A percentile compares a stretch with the other conserved stretches of the same genome.
These are phyloP conservation scores for Cokeromyces recurvatus DNA, from an alignment of 371 early-diverging fungal genomes.

Conservation along the genomic window DNA sequence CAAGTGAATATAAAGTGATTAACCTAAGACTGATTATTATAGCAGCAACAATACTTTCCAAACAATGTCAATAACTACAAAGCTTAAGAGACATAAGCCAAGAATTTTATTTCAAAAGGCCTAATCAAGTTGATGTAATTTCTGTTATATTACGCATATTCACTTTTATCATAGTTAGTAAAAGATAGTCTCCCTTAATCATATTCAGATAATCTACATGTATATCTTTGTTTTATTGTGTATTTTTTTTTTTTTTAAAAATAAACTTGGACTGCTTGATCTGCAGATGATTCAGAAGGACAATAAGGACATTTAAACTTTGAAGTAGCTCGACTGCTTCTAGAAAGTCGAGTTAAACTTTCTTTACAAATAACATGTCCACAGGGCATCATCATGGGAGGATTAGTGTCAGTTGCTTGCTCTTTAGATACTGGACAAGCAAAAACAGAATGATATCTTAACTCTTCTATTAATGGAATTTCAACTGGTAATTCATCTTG, in stretches of 20 bases:
- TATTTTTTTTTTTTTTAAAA: slow-evolving; percentile 52
- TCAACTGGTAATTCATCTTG: slow-evolving; percentile 90
- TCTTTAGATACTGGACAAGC: slow-evolving; percentile 97
- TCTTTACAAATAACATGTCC: slow-evolving; percentile 96
- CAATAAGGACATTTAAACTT: slow-evolving; percentile 97
- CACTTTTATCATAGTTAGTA: too few relatives aligned
- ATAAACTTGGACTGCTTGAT: slow-evolving; percentile 75
- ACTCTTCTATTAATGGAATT: slow-evolving; percentile 73
- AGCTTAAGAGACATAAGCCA: too few relatives aligned
- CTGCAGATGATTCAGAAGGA: slow-evolving; percentile 75
- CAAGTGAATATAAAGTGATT: too few relatives aligned
- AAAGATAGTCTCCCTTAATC: too few relatives aligned
- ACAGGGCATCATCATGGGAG: slow-evolving; percentile 98
- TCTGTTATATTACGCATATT: too few relatives aligned
- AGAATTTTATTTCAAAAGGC: too few relatives aligned
- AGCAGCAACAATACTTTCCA: too few relatives aligned
- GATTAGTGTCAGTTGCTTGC: slow-evolving; percentile 89
- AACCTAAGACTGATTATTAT: too few relatives aligned
- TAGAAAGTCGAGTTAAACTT: slow-evolving; percentile 76
- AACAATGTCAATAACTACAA: too few relatives aligned
- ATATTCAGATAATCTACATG: too few relatives aligned
- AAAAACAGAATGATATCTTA: slow-evolving; percentile 94
- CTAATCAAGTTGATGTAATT: too few relatives aligned
- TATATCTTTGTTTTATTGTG: too few relatives aligned
- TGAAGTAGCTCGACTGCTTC: slow-evolving; percentile 48